Evolutionary conservation across 768 basidiomycete genomes (phyloP), one percentile per base, ranked within the genome.

Genomic region (Dentipellis fragilis): DNA sequence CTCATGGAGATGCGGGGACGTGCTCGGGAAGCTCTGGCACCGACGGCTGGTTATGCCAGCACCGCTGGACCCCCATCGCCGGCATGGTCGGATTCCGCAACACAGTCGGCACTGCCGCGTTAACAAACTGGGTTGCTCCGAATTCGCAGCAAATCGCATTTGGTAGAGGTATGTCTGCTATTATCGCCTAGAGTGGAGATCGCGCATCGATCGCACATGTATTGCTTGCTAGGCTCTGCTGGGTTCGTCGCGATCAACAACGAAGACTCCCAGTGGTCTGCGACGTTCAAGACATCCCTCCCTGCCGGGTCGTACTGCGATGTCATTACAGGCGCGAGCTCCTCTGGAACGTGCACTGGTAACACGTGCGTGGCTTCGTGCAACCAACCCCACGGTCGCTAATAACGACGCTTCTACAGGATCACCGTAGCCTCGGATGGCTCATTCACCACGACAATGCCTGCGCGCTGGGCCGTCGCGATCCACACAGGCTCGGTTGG

Each of bases 201-300:
- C 29, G 29, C 29, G 6, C 29, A 29, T 29, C 3, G 6, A 1
- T 50, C 8, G 0, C 46, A 23, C 21, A 10, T n/a, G n/a, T n/a
- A 29, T 29, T 29, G 29, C 29, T 29, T 40, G 10, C 16, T 48
- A 83, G 81, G 80, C 29, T 66, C 78, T 0, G 64, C 68, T 45
- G 84, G 84, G 2, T 84, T 81, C 56, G 79, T 85, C 1, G 83
- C 77, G 0, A 86, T 87, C 61, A 87, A 87, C 64, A 85, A 86
- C 58, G 75, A 66, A 5, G 80, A 83, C 57, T 70, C 71, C 4
- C 60, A 68, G 0, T 87, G 85, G 85, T 78, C 58, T 8, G 53
- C 74, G 0, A 78, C 77, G 0, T 85, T 87, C 64, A 64, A 68
- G 16, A 86, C 84, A 0, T 75, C 78, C 0, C 67, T 87, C 9